Evolutionary conservation across 805 yeast genomes (phyloP), one percentile per base, ranked within the genome.

Genomic region (Candida wancherniae): DNA sequence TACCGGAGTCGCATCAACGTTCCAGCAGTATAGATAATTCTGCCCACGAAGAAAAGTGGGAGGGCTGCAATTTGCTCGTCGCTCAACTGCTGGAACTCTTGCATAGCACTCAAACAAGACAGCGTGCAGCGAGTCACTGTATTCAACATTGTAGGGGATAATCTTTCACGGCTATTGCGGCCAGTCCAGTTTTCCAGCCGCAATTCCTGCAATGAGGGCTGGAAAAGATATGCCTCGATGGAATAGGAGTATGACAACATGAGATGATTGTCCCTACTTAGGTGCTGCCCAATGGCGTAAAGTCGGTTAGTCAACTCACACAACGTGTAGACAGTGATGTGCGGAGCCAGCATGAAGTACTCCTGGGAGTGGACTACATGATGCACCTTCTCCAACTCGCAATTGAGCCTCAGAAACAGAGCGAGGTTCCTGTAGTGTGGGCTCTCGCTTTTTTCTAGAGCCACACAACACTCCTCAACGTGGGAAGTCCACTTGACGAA

Each of bases 1-100:
- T 70, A 77, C 19, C 84, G 55, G 24, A 77, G 52, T 32, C 81
- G 63, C 32, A 79, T 53, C 16, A 79, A 57, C 67, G 77, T 69
- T 6, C 85, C 86, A 0, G 79, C 74, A 1, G 80, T 75, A 46
- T 77, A 78, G n/a, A 77, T 66, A 21, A 77, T 60, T 41, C 84
- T 61, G 2, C 80, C 61, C 19, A 69, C 67, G 40, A 71, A 74
- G 33, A 73, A 67, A 24, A 78, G 54, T 4, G 88, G 88, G 35
- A 74, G 59, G 2, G 69, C 54, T 0, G 80, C 71, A 13, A 80
- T 58, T n/a, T 64, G 58, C n/a, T 58, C 65, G 5, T 61, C 58
- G 2, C 66, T 43, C 35, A 73, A 55, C 49, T 55, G 58, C 39
- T 61, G 60, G 52, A 64, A 77, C 45, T 66, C 73, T 30, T 64